Percentiles rank a stretch among this genome's conserved stretches.
These are phyloP conservation scores for Trametes cingulata DNA, from an alignment of 768 basidiomycete species.

Conservation along the genomic window DNA sequence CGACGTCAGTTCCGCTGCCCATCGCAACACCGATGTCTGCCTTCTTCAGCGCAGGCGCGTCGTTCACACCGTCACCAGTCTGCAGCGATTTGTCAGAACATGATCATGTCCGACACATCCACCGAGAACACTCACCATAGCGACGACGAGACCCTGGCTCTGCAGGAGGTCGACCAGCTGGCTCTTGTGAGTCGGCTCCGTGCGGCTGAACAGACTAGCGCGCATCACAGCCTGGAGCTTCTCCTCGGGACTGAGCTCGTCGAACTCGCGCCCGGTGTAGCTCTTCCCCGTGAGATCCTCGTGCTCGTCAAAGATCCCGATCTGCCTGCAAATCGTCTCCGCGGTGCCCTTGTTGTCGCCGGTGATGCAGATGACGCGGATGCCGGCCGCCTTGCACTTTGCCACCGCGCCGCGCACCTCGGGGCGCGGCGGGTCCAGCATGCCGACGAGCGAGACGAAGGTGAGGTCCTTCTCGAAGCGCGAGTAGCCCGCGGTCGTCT, in stretches of 20 bases:
- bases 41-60: conserved; percentile 94
- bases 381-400: conserved; percentile 90
- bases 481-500: conserved; percentile 78
- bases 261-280: conserved; percentile 92
- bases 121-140: conserved; percentile 65
- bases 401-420: conserved; percentile 87
- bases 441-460: conserved; percentile 94
- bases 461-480: conserved; percentile 91
- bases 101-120: not conserved
- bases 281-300: conserved; percentile 95
- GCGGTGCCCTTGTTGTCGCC: conserved; percentile 98
- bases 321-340: conserved; percentile 94
- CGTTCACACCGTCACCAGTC: conserved; percentile 98
- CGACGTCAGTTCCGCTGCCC: conserved; percentile 98
- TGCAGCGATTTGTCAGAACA: conserved; percentile 37
- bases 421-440: conserved; percentile 97
- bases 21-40: conserved; percentile 99
- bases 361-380: conserved; percentile 95
- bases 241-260: conserved; percentile 75
- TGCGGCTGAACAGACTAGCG: conserved; percentile 89
- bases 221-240: conserved; percentile 85
- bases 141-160: conserved; percentile 88
- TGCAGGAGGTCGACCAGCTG: conserved; percentile 94
- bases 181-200: conserved; percentile 93
- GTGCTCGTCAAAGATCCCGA: conserved; percentile 85